Evolutionary conservation across 495 filamentous ascomycete species (phyloP).

Genomic region (Opeltia flavorubescens): DNA sequence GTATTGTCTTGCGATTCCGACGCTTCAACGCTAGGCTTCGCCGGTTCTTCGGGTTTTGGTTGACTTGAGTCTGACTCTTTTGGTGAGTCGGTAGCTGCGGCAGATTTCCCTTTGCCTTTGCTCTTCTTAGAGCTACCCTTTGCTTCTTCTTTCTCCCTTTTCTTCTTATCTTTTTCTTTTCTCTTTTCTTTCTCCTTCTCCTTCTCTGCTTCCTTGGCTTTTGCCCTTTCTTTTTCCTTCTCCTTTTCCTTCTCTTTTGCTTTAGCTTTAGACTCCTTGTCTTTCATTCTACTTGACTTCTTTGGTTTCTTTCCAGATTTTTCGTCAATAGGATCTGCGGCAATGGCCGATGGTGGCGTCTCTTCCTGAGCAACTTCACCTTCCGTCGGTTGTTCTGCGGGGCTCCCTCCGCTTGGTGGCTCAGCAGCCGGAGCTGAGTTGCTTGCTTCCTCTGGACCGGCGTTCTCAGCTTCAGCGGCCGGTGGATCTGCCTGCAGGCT

Average conservation of each 20-base stretch:
- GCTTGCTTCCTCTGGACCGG: not conserved
- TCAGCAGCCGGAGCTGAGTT: not conserved
- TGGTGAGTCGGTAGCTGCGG: not conserved
- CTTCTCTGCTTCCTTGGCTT: not conserved
- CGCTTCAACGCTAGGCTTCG: not conserved
- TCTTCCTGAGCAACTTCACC: not conserved
- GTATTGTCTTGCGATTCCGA: not conserved
- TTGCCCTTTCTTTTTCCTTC: not conserved
- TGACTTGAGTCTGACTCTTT: not conserved
- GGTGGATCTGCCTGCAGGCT: not conserved
- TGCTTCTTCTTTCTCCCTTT: not conserved
- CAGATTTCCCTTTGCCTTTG: not conserved
- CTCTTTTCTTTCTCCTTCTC: not conserved
- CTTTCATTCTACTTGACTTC: not conserved
- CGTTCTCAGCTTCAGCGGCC: not conserved
- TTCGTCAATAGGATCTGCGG: not conserved
- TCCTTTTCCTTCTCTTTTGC: not conserved
- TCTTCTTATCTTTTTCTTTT: not conserved
- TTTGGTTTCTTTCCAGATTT: not conserved
- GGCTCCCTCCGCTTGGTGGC: not conserved
- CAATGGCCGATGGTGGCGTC: not conserved
- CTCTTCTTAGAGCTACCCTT: too few relatives aligned
- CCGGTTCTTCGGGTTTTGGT: not conserved
- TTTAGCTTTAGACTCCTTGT: not conserved
- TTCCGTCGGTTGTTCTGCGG: not conserved